Base-by-base conservation (phyloP, 1,139 yeast genomes). In the Diutina mesorugosa region DNA sequence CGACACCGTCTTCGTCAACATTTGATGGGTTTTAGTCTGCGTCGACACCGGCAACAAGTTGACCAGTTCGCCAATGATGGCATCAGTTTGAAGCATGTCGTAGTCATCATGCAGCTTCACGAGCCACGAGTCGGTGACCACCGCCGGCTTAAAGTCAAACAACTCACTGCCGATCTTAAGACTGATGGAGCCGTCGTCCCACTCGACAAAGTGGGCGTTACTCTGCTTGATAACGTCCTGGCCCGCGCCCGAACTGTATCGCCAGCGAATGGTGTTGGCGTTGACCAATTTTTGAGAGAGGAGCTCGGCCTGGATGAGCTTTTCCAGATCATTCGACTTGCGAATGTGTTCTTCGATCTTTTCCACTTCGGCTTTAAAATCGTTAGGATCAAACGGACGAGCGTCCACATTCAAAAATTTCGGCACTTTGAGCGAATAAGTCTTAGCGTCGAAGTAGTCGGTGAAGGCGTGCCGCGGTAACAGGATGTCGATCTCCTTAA, bases 121-220 rank as follows among this genome's bases (percentile, higher is more conserved):
- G 59, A 93, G 73, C 59, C 86, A 81, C 54, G 87, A 84, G 67
- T 90, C 95, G 57, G 80, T 82, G 53, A 84, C 74, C n/a, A 86
- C 83, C 58, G 82, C 78, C 28, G 80, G 73, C 59, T 81, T 77
- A 58, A 89, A 84, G 66, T 91, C 98, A 64, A 91, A 93, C 62
- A 87, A 78, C 69, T 93, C 99, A 55, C 77, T 78, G 21, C 99
- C 99, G 53, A 95, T 73, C 64, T 90, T 91, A 60, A 93, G 73
- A 2, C 97, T 90, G 61, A 85, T 70, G 5, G 88, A 77, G 0
- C 99, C 99, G 69, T 93, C 98, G 58, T 87, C 86, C 99, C 99
- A 93, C 67, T 88, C 86, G 38, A 93, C 80, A 58, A 91, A 84
- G 66, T 93, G 90, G 3, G 97, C 85, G 66, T 93, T 93, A 6